Evolutionary conservation across 495 filamentous ascomycete species (phyloP).

Genomic region (Penicillium pulvis): DNA sequence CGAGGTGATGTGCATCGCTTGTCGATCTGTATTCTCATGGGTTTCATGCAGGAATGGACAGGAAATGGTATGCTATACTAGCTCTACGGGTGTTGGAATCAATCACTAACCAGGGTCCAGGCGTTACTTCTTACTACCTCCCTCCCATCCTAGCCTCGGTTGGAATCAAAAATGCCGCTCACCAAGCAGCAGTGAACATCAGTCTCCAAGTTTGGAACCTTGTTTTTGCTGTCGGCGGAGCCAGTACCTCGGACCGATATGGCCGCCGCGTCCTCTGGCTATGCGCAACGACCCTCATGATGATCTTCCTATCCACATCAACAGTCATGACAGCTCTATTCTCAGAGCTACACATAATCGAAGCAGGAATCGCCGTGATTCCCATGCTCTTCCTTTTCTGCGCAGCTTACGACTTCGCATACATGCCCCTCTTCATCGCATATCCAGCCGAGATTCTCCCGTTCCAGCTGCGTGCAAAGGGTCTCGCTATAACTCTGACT

Average conservation of each 20-base stretch:
- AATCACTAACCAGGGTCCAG: constrained; percentile 10
- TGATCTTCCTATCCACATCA: constrained; percentile 56
- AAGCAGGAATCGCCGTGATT: constrained; percentile 55
- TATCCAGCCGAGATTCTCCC: constrained; percentile 68
- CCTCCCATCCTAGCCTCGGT: constrained; percentile 55
- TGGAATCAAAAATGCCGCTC: constrained; percentile 51
- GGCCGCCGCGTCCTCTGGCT: constrained; percentile 61
- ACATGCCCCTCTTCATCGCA: constrained; percentile 62
- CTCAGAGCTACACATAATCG: constrained; percentile 42
- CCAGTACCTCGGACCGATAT: constrained; percentile 56
- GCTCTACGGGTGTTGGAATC: not conserved
- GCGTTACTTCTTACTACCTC: constrained; percentile 64
- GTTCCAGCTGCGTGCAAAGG: constrained; percentile 69
- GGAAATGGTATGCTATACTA: constrained; percentile 54
- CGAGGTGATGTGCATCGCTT: constrained; percentile 68
- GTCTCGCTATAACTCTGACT: constrained; percentile 64
- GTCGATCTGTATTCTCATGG: constrained; percentile 57
- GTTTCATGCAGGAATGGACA: constrained; percentile 63
- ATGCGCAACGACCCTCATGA: constrained; percentile 57
- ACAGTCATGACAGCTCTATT: constrained; percentile 56
- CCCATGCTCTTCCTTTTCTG: constrained; percentile 64
- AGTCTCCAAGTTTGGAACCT: constrained; percentile 33
- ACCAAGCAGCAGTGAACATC: constrained; percentile 43
- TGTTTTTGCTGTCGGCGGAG: constrained; percentile 44
- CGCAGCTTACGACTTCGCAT: constrained; percentile 59